Conservation (phyloP, 2,329 filamentous ascomycete genomes). For the Elsinoe arachidis region DNA sequence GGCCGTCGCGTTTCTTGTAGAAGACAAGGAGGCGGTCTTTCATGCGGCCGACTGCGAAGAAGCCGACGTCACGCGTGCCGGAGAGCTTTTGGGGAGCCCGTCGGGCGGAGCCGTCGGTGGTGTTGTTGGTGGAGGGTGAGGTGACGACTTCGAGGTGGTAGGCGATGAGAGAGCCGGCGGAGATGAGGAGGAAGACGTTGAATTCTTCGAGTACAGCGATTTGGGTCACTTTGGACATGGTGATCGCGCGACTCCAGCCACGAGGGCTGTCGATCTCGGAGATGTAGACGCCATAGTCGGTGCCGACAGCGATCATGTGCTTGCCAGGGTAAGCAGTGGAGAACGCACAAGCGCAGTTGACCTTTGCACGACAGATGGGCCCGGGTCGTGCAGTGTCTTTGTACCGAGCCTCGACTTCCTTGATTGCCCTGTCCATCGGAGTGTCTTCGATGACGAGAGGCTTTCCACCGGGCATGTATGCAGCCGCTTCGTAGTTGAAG, state of each 20-base stretch:
- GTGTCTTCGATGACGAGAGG: conserved; percentile 80
- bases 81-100: conserved; percentile 86
- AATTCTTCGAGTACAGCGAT: conserved; percentile 94
- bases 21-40: conserved; percentile 92
- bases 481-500: conserved; percentile 67
- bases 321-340: conserved; percentile 63
- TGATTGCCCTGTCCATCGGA: conserved; percentile 81
- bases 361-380: conserved; percentile 72
- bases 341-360: conserved; percentile 92
- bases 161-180: conserved; percentile 83
- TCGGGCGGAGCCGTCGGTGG: conserved; percentile 61
- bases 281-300: conserved; percentile 87
- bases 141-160: conserved; percentile 85
- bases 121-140: conserved; percentile 40
- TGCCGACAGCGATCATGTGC: conserved; percentile 86
- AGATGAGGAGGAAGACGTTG: conserved; percentile 80
- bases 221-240: conserved; percentile 71
- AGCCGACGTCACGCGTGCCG: conserved; percentile 82
- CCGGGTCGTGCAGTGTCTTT: conserved; percentile 56
- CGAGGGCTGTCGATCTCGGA: conserved; percentile 82
- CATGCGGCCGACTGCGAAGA: conserved; percentile 94
- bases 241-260: conserved; percentile 77
- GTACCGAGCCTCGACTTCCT: conserved; percentile 74
- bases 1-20: conserved; percentile 90
- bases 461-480: conserved; percentile 43